Conservation (phyloP, 202 grass and related monocot genomes). For the Saccharum hybrid region DNA sequence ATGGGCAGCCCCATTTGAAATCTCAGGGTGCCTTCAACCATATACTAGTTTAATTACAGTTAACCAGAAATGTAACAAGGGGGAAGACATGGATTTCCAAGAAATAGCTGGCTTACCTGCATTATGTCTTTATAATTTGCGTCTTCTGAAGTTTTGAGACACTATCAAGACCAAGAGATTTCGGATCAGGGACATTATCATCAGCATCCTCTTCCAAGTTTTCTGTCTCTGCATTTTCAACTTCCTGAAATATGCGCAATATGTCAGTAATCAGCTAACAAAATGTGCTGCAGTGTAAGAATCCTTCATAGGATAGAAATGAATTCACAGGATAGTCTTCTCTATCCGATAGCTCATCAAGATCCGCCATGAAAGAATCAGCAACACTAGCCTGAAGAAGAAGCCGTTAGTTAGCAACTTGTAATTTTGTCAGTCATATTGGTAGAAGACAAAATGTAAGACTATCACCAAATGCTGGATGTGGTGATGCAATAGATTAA, state of each 20-base stretch:
- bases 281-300: neutral
- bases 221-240: constrained; percentile 42
- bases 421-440: neutral
- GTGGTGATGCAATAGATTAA: neutral
- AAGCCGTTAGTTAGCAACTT: neutral
- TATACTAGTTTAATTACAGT: constrained; percentile 11
- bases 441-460: constrained; percentile 5
- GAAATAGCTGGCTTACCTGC: constrained; percentile 39
- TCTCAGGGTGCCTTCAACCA: neutral
- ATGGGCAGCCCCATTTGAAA: neutral
- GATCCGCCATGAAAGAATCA: constrained; percentile 69
- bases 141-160: constrained; percentile 61
- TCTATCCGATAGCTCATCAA: constrained; percentile 65
- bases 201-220: constrained; percentile 55
- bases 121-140: constrained; percentile 65
- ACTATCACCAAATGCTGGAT: neutral
- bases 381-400: constrained; percentile 56
- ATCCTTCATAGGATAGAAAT: no score
- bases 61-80: neutral
- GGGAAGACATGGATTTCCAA: neutral
- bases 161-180: constrained; percentile 58
- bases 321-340: constrained; percentile 65
- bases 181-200: constrained; percentile 46
- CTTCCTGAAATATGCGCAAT: constrained; percentile 37
- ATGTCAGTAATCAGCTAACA: neutral